Percentiles rank a stretch among this genome's conserved stretches.
Evolutionary conservation across 768 basidiomycete species (phyloP).

Genomic region (Tricholoma matsutake): DNA sequence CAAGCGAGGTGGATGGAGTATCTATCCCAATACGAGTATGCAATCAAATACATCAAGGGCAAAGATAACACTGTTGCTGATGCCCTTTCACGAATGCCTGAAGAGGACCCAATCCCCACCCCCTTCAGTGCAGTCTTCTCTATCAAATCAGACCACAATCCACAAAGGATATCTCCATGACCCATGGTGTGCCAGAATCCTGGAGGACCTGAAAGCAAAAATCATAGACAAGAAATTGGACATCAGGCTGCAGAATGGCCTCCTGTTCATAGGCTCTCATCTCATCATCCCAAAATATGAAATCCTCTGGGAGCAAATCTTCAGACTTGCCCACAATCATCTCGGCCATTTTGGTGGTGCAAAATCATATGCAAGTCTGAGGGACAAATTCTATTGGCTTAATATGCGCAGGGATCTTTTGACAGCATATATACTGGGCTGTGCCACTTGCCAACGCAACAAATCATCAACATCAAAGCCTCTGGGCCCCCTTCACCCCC

Average conservation of each 20-base stretch:
- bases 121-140: not conserved
- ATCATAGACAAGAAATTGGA: too few species aligned
- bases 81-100: not conserved
- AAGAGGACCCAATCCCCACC: too few species aligned
- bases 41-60: not conserved
- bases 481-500: conserved; percentile 24
- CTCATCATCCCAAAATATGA: not conserved
- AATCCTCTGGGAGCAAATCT: not conserved
- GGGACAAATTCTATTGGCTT: not conserved
- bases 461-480: conserved; percentile 4
- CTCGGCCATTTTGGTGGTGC: conserved; percentile 30
- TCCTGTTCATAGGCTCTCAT: too few species aligned
- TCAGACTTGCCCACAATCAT: not conserved
- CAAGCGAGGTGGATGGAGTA: not conserved
- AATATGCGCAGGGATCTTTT: conserved; percentile 20
- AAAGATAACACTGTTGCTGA: not conserved
- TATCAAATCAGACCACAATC: too few species aligned
- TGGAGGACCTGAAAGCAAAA: too few species aligned
- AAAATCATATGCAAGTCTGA: conserved; percentile 15
- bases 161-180: too few species aligned
- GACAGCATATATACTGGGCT: not conserved
- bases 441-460: too few species aligned
- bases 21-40: not conserved
- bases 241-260: not conserved
- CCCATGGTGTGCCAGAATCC: not conserved